phyloP scores from a whole-genome alignment of 2,329 filamentous ascomycete genomes.

The Tolypocladium tundrense region DNA sequence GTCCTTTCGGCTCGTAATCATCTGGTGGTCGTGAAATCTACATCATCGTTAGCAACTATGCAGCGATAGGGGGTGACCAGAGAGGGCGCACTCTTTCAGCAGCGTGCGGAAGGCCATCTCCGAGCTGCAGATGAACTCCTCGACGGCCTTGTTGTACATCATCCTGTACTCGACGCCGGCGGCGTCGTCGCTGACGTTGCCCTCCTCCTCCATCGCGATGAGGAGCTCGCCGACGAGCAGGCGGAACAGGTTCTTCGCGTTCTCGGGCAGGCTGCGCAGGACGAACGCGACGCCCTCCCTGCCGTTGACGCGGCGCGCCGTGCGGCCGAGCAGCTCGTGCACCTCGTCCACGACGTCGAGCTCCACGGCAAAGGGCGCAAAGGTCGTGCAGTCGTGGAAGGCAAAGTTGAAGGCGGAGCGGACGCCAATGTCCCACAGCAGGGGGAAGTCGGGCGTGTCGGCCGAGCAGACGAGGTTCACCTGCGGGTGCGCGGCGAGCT shows the following conservation, averaged over 20 bases:
- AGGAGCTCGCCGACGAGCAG: constrained; percentile 80
- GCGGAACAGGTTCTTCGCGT: constrained; percentile 78
- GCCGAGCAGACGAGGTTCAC: constrained; percentile 70
- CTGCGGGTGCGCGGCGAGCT: constrained; percentile 62
- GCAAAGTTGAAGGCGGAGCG: constrained; percentile 74
- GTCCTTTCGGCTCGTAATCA: constrained; percentile 86
- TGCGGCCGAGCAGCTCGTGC: constrained; percentile 74
- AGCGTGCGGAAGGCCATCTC: constrained; percentile 93
- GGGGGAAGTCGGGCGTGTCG: constrained; percentile 76
- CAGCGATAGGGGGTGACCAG: neutral
- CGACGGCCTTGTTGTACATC: constrained; percentile 88
- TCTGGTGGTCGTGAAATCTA: constrained; percentile 93
- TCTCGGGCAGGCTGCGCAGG: constrained; percentile 80
- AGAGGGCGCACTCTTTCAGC: constrained; percentile 66
- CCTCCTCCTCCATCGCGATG: constrained; percentile 55
- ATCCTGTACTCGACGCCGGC: constrained; percentile 80
- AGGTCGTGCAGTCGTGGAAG: constrained; percentile 93
- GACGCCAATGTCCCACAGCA: constrained; percentile 85
- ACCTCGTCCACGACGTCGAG: constrained; percentile 84
- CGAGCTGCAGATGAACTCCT: constrained; percentile 93
- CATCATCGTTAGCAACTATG: constrained; percentile 13
- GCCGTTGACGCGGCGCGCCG: constrained; percentile 69
- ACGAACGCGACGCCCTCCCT: constrained; percentile 90
- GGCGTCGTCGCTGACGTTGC: constrained; percentile 30
- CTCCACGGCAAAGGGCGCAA: constrained; percentile 61